Evolutionary conservation across 495 filamentous ascomycete species (phyloP), one percentile per base, ranked within the genome.

Genomic region (Talaromyces stipitatus): DNA sequence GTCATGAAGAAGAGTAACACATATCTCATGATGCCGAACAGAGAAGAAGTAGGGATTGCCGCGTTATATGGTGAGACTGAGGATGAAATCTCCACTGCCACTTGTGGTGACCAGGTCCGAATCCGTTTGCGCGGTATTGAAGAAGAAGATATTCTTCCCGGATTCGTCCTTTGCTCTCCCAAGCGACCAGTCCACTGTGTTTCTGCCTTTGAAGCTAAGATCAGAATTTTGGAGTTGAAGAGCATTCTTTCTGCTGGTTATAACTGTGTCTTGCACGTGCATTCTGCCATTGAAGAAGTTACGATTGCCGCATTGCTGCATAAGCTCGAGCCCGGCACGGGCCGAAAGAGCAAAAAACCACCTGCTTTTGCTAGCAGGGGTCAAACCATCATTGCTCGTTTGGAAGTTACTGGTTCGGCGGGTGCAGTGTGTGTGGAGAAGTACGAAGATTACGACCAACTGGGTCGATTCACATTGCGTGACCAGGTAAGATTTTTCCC

Each of bases 121-220:
- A 69, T 97, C 60, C 90, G 94, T 59, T 83, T 97, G 57, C 85
- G 92, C 56, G 94, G 95, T 61, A 85, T 95, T 29, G 94, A 99
- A 73, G 94, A 99, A 74, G 94, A 99, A 75, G 94, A 97, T 60
- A 89, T 99, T 64, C 75, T 91, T 57, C 91, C 92, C n/a, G 94
- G 94, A 24, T 99, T 96, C 73, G 94, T 98, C 29, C 83, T 98
- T 14, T 96, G 94, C 76, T 92, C 90, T 18, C 85, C 88, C 12
- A 92, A 91, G 75, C 87, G 92, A 57, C 84, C 90, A 7, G 95
- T 97, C 4, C 87, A 97, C 70, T 92, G 87, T 65, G 95, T 99
- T 18, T 72, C 78, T 32, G 76, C 86, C 28, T 99, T 99, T 61
- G 94, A 99, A 73, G 94, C 94, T 7, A 95, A 99, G 75, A 96